Conservation (phyloP, 768 basidiomycete species). For the Podaxis sp. region DNA sequence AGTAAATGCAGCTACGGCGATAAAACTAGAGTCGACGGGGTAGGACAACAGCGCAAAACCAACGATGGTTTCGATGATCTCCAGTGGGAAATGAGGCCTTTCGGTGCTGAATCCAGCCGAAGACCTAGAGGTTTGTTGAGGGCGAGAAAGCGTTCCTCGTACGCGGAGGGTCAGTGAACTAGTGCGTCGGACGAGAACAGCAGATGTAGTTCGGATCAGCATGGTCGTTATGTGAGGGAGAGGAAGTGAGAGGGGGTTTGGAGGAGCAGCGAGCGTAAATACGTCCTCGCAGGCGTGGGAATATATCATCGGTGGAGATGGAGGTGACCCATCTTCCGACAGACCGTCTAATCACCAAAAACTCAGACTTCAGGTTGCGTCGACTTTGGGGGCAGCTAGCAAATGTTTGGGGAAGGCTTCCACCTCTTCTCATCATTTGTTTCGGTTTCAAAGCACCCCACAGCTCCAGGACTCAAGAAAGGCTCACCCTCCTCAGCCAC, state of each 20-base stretch:
- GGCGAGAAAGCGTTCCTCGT: background rate
- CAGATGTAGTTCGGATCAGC: constrained; percentile 4
- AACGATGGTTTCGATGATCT: constrained; percentile 20
- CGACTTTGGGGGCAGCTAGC: no score
- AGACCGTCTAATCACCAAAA: no score
- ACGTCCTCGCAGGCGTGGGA: background rate
- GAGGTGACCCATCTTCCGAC: no score
- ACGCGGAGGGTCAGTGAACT: constrained; percentile 9
- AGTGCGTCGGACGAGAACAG: background rate
- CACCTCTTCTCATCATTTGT: no score
- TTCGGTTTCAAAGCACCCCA: no score
- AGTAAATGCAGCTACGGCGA: constrained; percentile 36
- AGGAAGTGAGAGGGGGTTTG: no score
- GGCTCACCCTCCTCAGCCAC: background rate
- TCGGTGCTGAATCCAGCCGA: background rate
- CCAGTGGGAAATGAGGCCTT: constrained; percentile 6
- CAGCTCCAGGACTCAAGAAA: no score
- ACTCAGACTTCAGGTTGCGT: no score
- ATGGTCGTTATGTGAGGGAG: background rate
- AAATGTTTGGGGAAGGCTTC: no score
- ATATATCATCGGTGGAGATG: no score
- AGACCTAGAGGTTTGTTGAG: background rate
- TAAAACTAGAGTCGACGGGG: constrained; percentile 9
- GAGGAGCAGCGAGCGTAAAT: background rate
- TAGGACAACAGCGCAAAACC: constrained; percentile 14